Conservation (phyloP, 768 basidiomycete species). For the Russula ochroleuca region DNA sequence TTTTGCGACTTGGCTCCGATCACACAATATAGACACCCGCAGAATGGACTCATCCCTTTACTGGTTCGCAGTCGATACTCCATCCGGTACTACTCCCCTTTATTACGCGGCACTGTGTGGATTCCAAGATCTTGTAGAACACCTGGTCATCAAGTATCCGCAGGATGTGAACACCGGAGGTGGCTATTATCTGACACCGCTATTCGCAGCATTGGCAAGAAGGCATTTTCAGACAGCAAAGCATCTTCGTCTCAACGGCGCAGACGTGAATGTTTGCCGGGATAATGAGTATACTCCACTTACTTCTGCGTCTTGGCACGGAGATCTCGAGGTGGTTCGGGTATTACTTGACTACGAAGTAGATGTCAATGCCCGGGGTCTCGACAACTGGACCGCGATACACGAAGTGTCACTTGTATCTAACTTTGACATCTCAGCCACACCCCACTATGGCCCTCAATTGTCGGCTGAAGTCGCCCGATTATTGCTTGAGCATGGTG, state of each 20-base stretch:
- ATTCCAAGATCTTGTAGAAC: neutral
- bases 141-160: neutral
- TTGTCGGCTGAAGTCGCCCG: neutral
- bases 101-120: conserved; percentile 4
- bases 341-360: neutral
- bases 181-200: neutral
- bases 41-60: neutral
- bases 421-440: too few species aligned
- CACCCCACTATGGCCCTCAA: neutral
- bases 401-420: neutral
- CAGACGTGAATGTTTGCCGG: neutral
- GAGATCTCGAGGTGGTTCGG: neutral
- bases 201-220: neutral
- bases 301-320: neutral
- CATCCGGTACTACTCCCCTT: neutral
- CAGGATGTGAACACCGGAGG: neutral
- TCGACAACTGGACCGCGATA: neutral
- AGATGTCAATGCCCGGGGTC: neutral
- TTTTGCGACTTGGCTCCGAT: neutral
- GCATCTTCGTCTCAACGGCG: neutral
- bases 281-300: neutral
- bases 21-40: neutral
- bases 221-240: neutral
- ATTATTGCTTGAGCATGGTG: neutral
- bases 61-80: neutral